Base-by-base conservation (phyloP, 2,329 filamentous ascomycete genomes). In the Aspergillus pseudotamarii region DNA sequence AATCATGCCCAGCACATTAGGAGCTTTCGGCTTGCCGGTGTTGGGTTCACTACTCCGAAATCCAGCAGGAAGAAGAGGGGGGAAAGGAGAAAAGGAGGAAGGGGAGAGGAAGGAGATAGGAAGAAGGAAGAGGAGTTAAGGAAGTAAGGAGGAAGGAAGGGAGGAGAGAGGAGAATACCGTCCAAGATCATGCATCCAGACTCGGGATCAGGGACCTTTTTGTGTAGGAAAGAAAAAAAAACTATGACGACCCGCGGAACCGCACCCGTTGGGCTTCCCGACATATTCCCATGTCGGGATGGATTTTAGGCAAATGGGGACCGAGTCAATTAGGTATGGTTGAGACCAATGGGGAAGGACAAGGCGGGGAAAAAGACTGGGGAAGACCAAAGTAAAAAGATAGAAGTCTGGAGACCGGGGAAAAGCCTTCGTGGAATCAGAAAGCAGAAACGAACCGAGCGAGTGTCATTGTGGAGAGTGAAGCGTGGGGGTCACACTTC, bases 331-430 rank as follows among this genome's bases (percentile, higher is more conserved):
- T 30, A 36, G 57, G 30, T 23, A 32, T 26, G 41, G 43, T 36
- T 36, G 45, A 36, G n/a, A 36, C 65, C 65, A 65, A 66, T 68
- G 41, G 62, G 45, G 61, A 38, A 60, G 50, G 50, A 60, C 51
- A 60, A 50, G 55, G 64, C 63, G 65, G 61, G 63, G 63, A 58
- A 57, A 34, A 38, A 48, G 43, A 46, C 63, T 51, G 58, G 59
- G 63, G 58, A n/a, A 57, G 32, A 23, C 50, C 50, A 34, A 48
- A 60, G 45, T n/a, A 41, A 53, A 48, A 54, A 53, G 50, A 64
- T 45, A 48, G 55, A 61, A 46, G 14, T 38, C 60, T 54, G 60
- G 60, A 48, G 60, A 53, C 30, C 50, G 50, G 50, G 50, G 50
- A 36, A 54, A 23, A 36, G 19, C 30, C 50, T 10, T 32, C 14